Conservation (phyloP, 169 alveolate genomes). For the Theileria annulata region DNA sequence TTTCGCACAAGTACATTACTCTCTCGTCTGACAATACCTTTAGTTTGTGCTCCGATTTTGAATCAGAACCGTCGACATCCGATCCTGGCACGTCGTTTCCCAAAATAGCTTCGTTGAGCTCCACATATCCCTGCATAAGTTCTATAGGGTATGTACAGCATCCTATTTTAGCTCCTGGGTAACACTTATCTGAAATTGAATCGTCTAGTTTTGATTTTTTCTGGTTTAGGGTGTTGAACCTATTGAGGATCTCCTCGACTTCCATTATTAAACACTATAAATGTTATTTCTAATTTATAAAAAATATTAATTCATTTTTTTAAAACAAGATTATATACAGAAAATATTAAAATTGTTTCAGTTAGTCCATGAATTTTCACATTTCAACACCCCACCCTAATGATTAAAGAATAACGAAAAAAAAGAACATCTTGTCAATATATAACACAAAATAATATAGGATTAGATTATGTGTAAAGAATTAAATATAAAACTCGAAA, state of each 20-base stretch:
- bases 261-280: conserved; percentile 19
- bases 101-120: conserved; percentile 44
- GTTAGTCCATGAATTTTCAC: neutral
- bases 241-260: conserved; percentile 43
- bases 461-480: neutral
- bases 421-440: neutral
- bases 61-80: conserved; percentile 1
- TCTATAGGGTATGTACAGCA: conserved; percentile 63
- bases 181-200: conserved; percentile 40
- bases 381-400: neutral
- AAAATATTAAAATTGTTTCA: neutral
- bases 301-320: neutral
- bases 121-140: conserved; percentile 36
- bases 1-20: conserved; percentile 48
- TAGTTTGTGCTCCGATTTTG: conserved; percentile 10
- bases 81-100: conserved; percentile 2
- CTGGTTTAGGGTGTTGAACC: conserved; percentile 34
- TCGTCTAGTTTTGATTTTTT: conserved; percentile 40
- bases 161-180: conserved; percentile 64
- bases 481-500: neutral
- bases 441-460: neutral
- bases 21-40: conserved; percentile 58
- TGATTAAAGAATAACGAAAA: neutral
- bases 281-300: neutral
- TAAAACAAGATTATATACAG: neutral